phyloP scores from a whole-genome alignment of 1,284 basidiomycete genomes.

The Baeospora myosura region DNA sequence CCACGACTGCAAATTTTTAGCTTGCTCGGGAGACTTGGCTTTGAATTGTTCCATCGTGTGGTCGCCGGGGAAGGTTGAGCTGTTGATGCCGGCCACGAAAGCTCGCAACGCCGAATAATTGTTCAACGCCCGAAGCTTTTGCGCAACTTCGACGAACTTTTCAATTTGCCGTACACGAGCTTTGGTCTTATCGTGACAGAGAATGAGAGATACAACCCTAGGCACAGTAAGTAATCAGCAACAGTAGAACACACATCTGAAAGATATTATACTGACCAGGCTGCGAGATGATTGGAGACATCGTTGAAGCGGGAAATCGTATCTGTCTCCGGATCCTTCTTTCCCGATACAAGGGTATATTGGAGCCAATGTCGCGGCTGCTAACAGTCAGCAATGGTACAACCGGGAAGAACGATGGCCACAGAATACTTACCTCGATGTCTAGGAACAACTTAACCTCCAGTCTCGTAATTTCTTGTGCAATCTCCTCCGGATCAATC shows the following conservation, averaged over 20 bases:
- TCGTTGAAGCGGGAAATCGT: slow-evolving; percentile 62
- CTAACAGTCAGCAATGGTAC: not conserved
- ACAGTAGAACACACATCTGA: not conserved
- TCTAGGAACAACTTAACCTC: slow-evolving; percentile 56
- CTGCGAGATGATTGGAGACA: slow-evolving; percentile 68
- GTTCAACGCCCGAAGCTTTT: slow-evolving; percentile 58
- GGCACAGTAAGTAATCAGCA: slow-evolving; percentile 8
- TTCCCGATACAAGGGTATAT: slow-evolving; percentile 60
- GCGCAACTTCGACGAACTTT: slow-evolving; percentile 70
- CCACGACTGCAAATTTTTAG: slow-evolving; percentile 69
- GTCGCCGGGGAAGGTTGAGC: slow-evolving; percentile 62
- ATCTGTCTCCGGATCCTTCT: slow-evolving; percentile 55
- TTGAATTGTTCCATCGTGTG: slow-evolving; percentile 64
- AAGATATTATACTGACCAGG: slow-evolving; percentile 46
- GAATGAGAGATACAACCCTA: slow-evolving; percentile 72
- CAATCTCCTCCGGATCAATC: slow-evolving; percentile 55
- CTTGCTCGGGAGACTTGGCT: slow-evolving; percentile 49
- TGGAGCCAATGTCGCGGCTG: slow-evolving; percentile 78
- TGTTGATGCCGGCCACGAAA: slow-evolving; percentile 78
- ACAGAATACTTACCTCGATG: slow-evolving; percentile 48
- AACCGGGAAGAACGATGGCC: slow-evolving; percentile 1
- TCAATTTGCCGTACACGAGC: slow-evolving; percentile 66
- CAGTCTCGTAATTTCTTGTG: slow-evolving; percentile 70
- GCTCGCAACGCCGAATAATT: slow-evolving; percentile 79
- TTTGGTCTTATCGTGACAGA: slow-evolving; percentile 68